phyloP scores from a whole-genome alignment of 371 early-diverging fungal genomes.

The Nosema bombycis region DNA sequence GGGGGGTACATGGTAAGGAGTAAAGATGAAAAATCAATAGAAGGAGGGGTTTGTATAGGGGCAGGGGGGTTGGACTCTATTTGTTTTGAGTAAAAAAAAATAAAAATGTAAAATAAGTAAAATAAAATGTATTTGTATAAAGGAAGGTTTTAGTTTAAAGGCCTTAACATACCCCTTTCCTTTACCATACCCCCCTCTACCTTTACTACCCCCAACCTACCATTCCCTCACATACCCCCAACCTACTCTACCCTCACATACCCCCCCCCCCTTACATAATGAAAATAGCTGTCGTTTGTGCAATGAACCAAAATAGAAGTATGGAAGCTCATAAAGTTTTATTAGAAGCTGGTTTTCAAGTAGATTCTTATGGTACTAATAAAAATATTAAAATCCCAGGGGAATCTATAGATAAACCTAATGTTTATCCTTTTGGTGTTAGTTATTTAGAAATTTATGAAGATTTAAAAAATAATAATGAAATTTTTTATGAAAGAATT shows the following conservation, averaged over 20 bases:
- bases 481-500: constrained; percentile 70
- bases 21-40: constrained; percentile 39
- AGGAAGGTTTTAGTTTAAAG: too few relatives aligned
- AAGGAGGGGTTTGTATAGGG: constrained; percentile 51
- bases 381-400: constrained; percentile 81
- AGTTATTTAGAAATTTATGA: constrained; percentile 78
- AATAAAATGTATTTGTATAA: too few relatives aligned
- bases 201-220: too few relatives aligned
- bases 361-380: constrained; percentile 79
- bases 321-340: constrained; percentile 87
- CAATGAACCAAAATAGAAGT: constrained; percentile 86
- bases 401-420: constrained; percentile 75
- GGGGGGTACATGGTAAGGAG: constrained; percentile 44
- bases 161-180: too few relatives aligned
- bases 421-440: constrained; percentile 80
- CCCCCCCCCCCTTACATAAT: constrained; percentile 57
- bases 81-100: not conserved
- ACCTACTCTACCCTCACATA: too few relatives aligned
- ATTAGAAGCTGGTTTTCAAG: constrained; percentile 70
- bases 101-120: too few relatives aligned
- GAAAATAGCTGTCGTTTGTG: constrained; percentile 79
- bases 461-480: constrained; percentile 73
- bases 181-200: too few relatives aligned
- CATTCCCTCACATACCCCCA: too few relatives aligned
- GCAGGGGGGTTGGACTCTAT: constrained; percentile 43